Evolutionary conservation across 75 land plant species (phyloP), one percentile per base, ranked within the genome.

Genomic region (Selaginella moellendorffii): DNA sequence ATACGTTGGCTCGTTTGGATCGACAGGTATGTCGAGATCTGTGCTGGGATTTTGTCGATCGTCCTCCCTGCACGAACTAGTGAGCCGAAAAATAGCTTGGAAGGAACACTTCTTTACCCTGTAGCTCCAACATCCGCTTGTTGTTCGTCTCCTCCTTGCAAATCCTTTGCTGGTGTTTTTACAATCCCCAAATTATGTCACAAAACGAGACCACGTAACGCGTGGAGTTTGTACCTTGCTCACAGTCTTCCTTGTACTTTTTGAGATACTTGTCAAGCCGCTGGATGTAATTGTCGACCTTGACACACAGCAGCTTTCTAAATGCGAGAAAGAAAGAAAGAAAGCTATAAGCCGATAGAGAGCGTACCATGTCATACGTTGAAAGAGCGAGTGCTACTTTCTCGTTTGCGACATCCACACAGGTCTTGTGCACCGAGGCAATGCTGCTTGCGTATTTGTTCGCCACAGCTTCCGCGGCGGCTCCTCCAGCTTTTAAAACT

Each of bases 1-100:
- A 67, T 92, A 92, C 24, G 97, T 92, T 0, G 97, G 97, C 77
- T 92, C 97, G 75, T 92, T 92, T 65, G 97, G 97, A 77, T 92
- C 97, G 21, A 92, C 85, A n/a, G 97, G 97, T 58, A 92, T 58
- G 65, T 92, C 97, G 53, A 92, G 65, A 10, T 83, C 90, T 64
- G 84, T 78, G 62, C 67, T 68, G 31, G 79, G 72, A 24, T 82
- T 75, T 62, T 74, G 69, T 20, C 71, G 61, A 1, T 64, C 65
- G 9, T 66, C 79, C 46, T 76, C 75, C 63, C 91, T 85, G 80
- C 67, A 78, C 14, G 5, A 36, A 36, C 10, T 5, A 36, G 14
- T 5, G 14, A 14, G 46, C 46, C 5, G 14, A 14, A 36, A 36
- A 36, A 36, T 36, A 36, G 14, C 46, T 36, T 36, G 14, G 5